Base-by-base conservation (phyloP, 441 rosid genomes). In the Pelargonium cotyledonis region DNA sequence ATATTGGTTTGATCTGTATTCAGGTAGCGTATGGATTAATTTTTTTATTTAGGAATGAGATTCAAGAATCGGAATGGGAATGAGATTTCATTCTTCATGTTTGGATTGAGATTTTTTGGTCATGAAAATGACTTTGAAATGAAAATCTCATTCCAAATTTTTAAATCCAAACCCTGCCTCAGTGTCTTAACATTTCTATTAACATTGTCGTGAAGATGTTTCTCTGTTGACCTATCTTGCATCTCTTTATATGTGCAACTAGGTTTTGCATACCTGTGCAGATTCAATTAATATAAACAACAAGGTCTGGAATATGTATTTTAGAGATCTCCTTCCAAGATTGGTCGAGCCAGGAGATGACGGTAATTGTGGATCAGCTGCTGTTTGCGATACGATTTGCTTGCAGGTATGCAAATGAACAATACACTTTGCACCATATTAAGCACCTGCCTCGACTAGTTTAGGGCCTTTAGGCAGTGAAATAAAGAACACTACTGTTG, bases 341-440 rank as follows among this genome's bases (percentile, higher is more conserved):
- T 40, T 68, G 55, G 76, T 68, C 8, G 49, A 73, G 68, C 47
- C 51, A 6, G 76, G 65, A 8, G 76, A 73, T 38, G 68, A 63
- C 23, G 76, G 76, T 63, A 68, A 68, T 53, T 63, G 41, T 63
- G 65, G 65, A 61, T 73, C 76, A 31, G 71, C 76, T 5, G 12
- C 76, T 40, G 55, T 67, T 51, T 63, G 71, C 15, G 57, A 68
- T 68, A 51, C 76, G 5, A 73, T 67, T 35, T 73, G 76, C 1
- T 63, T 62, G 70, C 72, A 73, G 76, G 76, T 67, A 47, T 71
- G 53, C 57, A 35, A 46, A 46, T 46, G 53, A 46, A 46, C 53
- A 9, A 14, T 46, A 46, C 12, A 11, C 53, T 46, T 46, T 10
- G 14, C 11, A 8, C 53, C n/a, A 8, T 5, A 46, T 46, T 46